These are phyloP conservation scores for Sclerospora graminicola DNA, from an alignment of 352 stramenopile genomes.

Conservation along the genomic window DNA sequence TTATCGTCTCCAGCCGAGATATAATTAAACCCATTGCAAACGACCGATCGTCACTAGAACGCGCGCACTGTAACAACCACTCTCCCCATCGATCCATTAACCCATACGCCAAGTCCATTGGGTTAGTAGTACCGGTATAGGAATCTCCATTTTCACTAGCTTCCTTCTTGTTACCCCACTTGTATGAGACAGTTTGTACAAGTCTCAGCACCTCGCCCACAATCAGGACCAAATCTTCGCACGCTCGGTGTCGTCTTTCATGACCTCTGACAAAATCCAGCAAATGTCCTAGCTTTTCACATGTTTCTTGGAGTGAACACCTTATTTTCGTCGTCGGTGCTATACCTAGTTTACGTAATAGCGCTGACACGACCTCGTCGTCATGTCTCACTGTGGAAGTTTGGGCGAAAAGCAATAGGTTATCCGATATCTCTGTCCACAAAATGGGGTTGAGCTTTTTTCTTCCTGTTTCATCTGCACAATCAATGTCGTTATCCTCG, in stretches of 20 bases:
- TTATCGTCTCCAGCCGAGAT: conserved; percentile 4
- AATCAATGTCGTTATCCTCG: neutral
- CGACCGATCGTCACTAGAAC: neutral
- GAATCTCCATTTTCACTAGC: conserved; percentile 1
- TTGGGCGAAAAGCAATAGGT: conserved; percentile 11
- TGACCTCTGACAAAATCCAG: conserved; percentile 2
- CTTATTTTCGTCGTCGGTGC: neutral
- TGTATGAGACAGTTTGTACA: neutral
- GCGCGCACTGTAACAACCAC: neutral
- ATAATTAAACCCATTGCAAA: conserved; percentile 2
- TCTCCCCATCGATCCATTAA: conserved; percentile 12
- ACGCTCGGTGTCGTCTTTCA: neutral
- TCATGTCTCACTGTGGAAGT: conserved; percentile 8
- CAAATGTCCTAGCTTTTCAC: conserved; percentile 6
- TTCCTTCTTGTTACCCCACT: neutral
- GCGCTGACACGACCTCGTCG: neutral
- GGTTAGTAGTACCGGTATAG: neutral
- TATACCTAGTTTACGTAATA: conserved; percentile 7
- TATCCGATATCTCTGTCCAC: conserved; percentile 7
- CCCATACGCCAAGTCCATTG: neutral
- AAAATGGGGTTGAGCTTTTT: conserved; percentile 1
- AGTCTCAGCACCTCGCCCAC: conserved; percentile 22
- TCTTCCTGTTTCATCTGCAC: conserved; percentile 3
- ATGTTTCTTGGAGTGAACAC: neutral
- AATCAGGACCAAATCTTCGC: conserved; percentile 8